Conservation (phyloP, 352 stramenopile genomes). For the Phytopythium chamaehyphon region DNA sequence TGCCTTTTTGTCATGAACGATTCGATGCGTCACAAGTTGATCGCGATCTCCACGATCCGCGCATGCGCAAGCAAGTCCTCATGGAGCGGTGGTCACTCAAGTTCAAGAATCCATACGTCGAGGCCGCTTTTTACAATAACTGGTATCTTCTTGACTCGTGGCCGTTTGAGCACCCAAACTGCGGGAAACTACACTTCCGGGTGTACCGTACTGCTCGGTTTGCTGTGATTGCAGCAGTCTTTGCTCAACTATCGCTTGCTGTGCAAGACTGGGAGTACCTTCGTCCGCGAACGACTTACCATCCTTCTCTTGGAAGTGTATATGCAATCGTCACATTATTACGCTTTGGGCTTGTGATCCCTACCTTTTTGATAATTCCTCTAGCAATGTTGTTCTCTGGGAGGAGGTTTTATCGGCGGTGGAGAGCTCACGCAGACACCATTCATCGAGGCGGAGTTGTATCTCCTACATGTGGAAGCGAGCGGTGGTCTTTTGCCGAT, state of each 20-base stretch:
- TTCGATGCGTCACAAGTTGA: constrained; percentile 16
- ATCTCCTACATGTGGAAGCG: constrained; percentile 5
- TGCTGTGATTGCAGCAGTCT: constrained; percentile 29
- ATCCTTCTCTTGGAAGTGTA: background rate
- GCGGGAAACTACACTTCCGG: constrained; percentile 25
- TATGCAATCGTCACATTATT: constrained; percentile 19
- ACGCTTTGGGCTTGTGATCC: constrained; percentile 33
- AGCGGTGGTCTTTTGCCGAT: background rate
- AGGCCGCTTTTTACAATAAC: constrained; percentile 36
- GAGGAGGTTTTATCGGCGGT: constrained; percentile 22
- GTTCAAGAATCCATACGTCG: constrained; percentile 31
- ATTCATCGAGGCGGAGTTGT: constrained; percentile 15
- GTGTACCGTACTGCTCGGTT: constrained; percentile 35
- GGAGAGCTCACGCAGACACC: constrained; percentile 16
- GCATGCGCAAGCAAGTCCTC: constrained; percentile 28
- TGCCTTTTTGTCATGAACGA: constrained; percentile 27
- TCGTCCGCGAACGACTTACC: background rate
- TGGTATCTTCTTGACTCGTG: constrained; percentile 44
- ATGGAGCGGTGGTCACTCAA: constrained; percentile 27
- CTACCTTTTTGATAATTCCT: constrained; percentile 19
- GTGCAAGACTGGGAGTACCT: constrained; percentile 43
- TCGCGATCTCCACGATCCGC: constrained; percentile 24
- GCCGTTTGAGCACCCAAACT: constrained; percentile 42
- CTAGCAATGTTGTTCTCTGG: constrained; percentile 23
- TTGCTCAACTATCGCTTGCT: constrained; percentile 30